Base-by-base conservation (phyloP, 2,329 filamentous ascomycete species). In the Samsoniella hepiali region DNA sequence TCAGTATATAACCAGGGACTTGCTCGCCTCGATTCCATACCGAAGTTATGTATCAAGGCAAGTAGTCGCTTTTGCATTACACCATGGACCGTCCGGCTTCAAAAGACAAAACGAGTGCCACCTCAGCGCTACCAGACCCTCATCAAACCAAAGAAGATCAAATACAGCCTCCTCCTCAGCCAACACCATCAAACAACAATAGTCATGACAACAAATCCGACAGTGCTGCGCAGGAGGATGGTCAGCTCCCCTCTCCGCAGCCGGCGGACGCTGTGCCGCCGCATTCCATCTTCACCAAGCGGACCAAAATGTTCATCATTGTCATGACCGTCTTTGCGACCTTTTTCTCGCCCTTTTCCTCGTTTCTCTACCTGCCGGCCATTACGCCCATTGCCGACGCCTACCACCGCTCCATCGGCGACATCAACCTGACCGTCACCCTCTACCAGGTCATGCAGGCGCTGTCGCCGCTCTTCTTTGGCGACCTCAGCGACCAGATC, bases 341-440 rank as follows among this genome's bases (percentile, higher is more conserved):
- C 2, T 51, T 74, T 44, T 73, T 74, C 64, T 73, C 73, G 31
- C 70, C 72, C 29, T 69, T 73, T 15, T 71, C 69, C 9, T 70
- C 71, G 11, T 71, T 77, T 45, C 77, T 81, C 8, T 82, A 81
- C 72, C 76, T 79, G 55, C 80, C 79, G 2, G 79, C 79, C 13
- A 72, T 81, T 58, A 75, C 74, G 38, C 73, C 74, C 31, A 73
- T 82, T 6, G 76, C 78, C 13, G 67, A 72, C 1, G 72, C 75
- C n/a, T 72, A 80, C 47, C 62, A 73, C 58, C 5, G 78, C 74
- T 65, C 63, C 0, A 8, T 66, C 1, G 58, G 50, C 2, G 7
- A 62, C 2, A 63, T 67, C 55, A 58, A 65, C 31, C 32, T 67
- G 15, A 67, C 65, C 1, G 61, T 67, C 1, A 67, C 62, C 1